These are phyloP conservation scores for Trypanosoma theileri DNA, from an alignment of 208 protist species.

Conservation along the genomic window DNA sequence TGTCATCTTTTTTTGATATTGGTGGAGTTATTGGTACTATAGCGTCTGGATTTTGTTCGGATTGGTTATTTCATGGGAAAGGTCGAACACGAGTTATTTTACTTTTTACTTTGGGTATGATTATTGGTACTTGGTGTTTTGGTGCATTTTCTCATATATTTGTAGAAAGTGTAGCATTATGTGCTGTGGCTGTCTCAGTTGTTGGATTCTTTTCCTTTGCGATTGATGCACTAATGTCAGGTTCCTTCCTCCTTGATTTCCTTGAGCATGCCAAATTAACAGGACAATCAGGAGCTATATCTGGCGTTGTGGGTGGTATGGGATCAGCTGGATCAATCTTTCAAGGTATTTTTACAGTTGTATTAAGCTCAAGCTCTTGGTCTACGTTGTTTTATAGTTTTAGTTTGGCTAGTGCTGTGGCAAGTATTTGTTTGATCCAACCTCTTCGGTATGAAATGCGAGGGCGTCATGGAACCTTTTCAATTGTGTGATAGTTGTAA, in stretches of 20 bases:
- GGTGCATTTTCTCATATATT: conserved; percentile 11
- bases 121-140: conserved; percentile 3
- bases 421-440: conserved; percentile 16
- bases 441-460: conserved; percentile 2
- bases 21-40: conserved; percentile 40
- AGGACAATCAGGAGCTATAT: conserved; percentile 22
- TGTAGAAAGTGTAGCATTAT: conserved; percentile 5
- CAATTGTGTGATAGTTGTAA: conserved; percentile 4
- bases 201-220: conserved; percentile 48
- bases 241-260: conserved; percentile 32
- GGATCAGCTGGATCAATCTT: conserved; percentile 40
- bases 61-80: conserved; percentile 27
- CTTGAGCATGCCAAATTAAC: conserved; percentile 19
- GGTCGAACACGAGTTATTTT: conserved; percentile 28
- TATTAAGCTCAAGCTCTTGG: conserved; percentile 34
- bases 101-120: conserved; percentile 28
- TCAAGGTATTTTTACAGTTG: conserved; percentile 34
- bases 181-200: conserved; percentile 8
- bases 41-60: conserved; percentile 33
- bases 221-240: conserved; percentile 35
- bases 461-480: not conserved
- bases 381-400: conserved; percentile 31
- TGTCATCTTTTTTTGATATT: conserved; percentile 41
- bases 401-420: conserved; percentile 20
- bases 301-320: conserved; percentile 42